These are phyloP conservation scores for Lachnellula subtilissima DNA, from an alignment of 2,329 filamentous ascomycete genomes.

Conservation along the genomic window DNA sequence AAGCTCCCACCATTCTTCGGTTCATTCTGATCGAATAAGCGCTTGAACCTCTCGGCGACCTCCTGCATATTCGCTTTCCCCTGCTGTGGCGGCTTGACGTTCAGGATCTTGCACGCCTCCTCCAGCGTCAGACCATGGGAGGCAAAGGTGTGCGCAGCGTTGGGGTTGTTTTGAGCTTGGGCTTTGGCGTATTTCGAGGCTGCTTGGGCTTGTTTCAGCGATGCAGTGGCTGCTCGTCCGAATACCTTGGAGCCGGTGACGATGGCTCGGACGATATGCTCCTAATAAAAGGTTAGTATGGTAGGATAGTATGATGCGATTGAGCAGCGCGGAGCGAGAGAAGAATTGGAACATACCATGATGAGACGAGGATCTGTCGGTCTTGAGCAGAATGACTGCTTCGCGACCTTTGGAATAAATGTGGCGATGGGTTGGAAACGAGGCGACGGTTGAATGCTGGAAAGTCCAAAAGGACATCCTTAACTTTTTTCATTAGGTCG, in stretches of 20 bases:
- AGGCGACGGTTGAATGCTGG: neutral
- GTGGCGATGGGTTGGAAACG: neutral
- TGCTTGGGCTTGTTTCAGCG: slow-evolving; percentile 91
- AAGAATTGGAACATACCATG: slow-evolving; percentile 14
- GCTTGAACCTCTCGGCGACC: slow-evolving; percentile 85
- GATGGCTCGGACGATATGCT: slow-evolving; percentile 92
- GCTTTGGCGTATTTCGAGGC: slow-evolving; percentile 76
- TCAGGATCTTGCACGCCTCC: slow-evolving; percentile 95
- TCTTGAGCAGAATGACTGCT: neutral
- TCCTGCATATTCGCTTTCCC: slow-evolving; percentile 74
- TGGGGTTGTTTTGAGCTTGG: slow-evolving; percentile 55
- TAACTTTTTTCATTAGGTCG: neutral
- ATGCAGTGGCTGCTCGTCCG: slow-evolving; percentile 87
- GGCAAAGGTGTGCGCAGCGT: slow-evolving; percentile 42
- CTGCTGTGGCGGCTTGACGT: slow-evolving; percentile 81
- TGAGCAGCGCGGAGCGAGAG: neutral
- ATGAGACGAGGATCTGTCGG: slow-evolving; percentile 1
- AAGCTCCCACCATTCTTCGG: slow-evolving; percentile 95
- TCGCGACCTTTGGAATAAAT: neutral
- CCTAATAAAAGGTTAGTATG: slow-evolving; percentile 47
- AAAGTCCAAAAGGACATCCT: neutral
- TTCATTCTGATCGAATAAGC: slow-evolving; percentile 89
- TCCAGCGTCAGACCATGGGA: slow-evolving; percentile 79
- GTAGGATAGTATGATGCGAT: neutral
- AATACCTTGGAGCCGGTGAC: slow-evolving; percentile 86